Conservation (phyloP, 441 rosid genomes). For the Syzygium malaccense region DNA sequence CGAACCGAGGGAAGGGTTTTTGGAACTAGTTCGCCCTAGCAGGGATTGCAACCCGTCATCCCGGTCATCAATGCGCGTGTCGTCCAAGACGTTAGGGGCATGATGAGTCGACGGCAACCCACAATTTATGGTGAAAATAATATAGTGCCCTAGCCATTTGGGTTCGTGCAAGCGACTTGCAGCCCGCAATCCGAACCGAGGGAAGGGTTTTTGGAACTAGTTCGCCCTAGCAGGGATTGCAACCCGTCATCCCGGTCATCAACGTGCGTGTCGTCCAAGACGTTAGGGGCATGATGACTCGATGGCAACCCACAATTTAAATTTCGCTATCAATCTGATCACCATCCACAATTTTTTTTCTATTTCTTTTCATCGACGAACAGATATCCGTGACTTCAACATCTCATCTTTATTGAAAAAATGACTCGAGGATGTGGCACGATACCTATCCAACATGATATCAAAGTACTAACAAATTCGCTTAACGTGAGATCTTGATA, state of each 20-base stretch:
- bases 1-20: background rate
- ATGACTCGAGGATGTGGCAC: background rate
- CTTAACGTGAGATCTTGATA: background rate
- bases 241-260: background rate
- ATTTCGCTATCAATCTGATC: no score
- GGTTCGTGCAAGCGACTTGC: fast-evolving
- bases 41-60: no score
- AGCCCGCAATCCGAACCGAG: fast-evolving
- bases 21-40: background rate
- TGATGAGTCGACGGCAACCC: no score
- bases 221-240: background rate
- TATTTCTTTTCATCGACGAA: background rate
- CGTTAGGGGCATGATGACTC: background rate
- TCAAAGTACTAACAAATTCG: background rate
- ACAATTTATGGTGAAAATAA: background rate
- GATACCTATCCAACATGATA: fast-evolving
- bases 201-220: background rate
- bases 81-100: no score
- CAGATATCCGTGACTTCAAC: background rate
- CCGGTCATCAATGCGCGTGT: no score
- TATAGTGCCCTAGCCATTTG: background rate
- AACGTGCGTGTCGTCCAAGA: background rate
- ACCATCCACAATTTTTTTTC: background rate
- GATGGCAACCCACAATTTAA: no score
- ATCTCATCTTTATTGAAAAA: background rate